Evolutionary conservation across 352 stramenopile species (phyloP), one percentile per base, ranked within the genome.

Genomic region (Discostella stelligera): DNA sequence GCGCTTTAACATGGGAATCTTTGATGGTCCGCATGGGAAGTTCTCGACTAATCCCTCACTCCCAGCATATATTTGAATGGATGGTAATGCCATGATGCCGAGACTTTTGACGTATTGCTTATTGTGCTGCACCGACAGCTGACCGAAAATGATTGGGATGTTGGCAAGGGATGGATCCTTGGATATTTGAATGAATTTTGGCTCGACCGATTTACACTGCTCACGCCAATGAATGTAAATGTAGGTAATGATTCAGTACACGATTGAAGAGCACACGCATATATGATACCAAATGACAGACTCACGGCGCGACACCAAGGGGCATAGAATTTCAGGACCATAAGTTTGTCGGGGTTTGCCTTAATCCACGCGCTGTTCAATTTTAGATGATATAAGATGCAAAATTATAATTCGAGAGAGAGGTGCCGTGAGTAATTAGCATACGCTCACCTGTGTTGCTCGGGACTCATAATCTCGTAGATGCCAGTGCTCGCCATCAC

Each of bases 261-360:
- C 2, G 27, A 32, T 32, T 32, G 27, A 32, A 32, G 27, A 32
- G 27, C 27, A 32, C 27, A 5, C 2, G 5, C 2, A 32, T 2
- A 32, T 32, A 32, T 32, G 5, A 32, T 32, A 32, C 27, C 27
- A 5, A 32, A 32, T 2, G 27, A 32, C 5, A 32, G 27, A 32
- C 27, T 32, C 27, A 32, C 27, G 27, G 89, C 87, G 10, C 87
- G 81, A 69, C 89, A 94, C 89, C 89, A 94, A 0, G 89, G 88
- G 14, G 89, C 89, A 66, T 87, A 94, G 27, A 94, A 90, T 85
- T 94, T 93, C 66, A 93, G 71, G 3, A 94, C 82, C 63, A 94
- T 79, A 7, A 93, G 37, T 79, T 91, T 91, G 65, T 91, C 76
- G 0, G 74, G 69, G 69, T 89, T 86, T 4, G 74, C 74, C 27